Percentiles rank a stretch among this genome's conserved stretches.
Evolutionary conservation across 1,284 basidiomycete genomes (phyloP).

Genomic region (Polyporus tsugae): DNA sequence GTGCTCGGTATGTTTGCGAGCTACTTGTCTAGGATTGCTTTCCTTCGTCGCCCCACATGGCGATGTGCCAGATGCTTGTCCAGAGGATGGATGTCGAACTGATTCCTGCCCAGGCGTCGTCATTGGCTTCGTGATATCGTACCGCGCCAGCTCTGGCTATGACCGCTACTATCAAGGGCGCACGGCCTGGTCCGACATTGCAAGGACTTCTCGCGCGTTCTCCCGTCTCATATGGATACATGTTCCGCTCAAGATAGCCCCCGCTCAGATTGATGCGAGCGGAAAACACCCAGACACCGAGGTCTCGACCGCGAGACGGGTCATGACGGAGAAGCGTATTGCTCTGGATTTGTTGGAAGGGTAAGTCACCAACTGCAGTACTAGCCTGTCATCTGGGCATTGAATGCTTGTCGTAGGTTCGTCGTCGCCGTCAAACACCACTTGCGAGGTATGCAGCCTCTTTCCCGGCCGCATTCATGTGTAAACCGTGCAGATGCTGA

Average conservation of each 20-base stretch:
- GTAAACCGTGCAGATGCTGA: background rate
- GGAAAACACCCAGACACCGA: slow-evolving; percentile 44
- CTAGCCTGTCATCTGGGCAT: background rate
- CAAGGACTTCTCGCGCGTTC: slow-evolving; percentile 56
- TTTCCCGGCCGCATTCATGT: background rate
- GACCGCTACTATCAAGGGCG: slow-evolving; percentile 74
- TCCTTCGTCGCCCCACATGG: no score
- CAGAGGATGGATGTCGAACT: no score
- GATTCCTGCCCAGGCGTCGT: slow-evolving; percentile 62
- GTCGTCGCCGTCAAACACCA: slow-evolving; percentile 72
- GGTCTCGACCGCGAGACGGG: slow-evolving; percentile 51
- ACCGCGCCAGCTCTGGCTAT: slow-evolving; percentile 68
- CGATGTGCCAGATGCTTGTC: no score
- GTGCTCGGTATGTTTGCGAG: slow-evolving; percentile 69
- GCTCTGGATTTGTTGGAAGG: slow-evolving; percentile 67
- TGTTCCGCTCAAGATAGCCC: slow-evolving; percentile 55
- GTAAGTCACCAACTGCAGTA: slow-evolving; percentile 40
- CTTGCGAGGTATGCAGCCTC: slow-evolving; percentile 55
- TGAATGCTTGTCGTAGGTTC: slow-evolving; percentile 47
- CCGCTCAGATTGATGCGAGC: slow-evolving; percentile 3
- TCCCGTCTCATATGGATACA: slow-evolving; percentile 71
- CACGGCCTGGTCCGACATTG: slow-evolving; percentile 65
- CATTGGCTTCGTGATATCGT: slow-evolving; percentile 76
- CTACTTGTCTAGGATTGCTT: no score
- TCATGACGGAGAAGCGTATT: slow-evolving; percentile 68